Evolutionary conservation across 2,329 filamentous ascomycete genomes (phyloP).

Genomic region (Colletotrichum theobromicola): DNA sequence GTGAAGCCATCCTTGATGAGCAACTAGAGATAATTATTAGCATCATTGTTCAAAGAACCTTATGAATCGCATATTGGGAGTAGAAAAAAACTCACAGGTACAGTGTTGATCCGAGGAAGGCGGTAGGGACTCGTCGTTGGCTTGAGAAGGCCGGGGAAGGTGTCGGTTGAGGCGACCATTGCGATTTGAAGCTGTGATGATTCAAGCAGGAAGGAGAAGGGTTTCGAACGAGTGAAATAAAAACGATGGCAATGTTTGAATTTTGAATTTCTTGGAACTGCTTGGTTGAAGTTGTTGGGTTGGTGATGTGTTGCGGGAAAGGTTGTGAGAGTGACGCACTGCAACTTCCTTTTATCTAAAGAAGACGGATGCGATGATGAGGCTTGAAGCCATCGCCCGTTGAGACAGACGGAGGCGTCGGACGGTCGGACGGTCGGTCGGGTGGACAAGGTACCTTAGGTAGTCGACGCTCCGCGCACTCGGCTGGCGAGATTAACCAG

Average conservation of each 20-base stretch:
- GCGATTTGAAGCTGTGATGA: not conserved
- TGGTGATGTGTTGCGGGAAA: not conserved
- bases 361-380: not conserved
- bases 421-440: not conserved
- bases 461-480: not conserved
- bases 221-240: not conserved
- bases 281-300: not conserved
- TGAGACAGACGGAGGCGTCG: not conserved
- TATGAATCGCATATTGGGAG: not conserved
- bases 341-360: not conserved
- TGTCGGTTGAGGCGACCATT: not conserved
- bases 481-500: not conserved
- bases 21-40: not conserved
- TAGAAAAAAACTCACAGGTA: not conserved
- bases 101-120: not conserved
- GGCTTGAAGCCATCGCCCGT: not conserved
- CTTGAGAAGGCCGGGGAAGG: not conserved
- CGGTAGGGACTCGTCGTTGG: not conserved
- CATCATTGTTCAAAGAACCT: not conserved
- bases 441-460: too few relatives aligned
- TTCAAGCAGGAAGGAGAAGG: not conserved
- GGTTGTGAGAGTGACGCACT: not conserved
- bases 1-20: constrained; percentile 38
- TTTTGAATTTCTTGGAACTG: not conserved
- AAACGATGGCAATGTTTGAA: not conserved